These are phyloP conservation scores for Fusarium stilboides DNA, from an alignment of 2,329 filamentous ascomycete species.

Conservation along the genomic window DNA sequence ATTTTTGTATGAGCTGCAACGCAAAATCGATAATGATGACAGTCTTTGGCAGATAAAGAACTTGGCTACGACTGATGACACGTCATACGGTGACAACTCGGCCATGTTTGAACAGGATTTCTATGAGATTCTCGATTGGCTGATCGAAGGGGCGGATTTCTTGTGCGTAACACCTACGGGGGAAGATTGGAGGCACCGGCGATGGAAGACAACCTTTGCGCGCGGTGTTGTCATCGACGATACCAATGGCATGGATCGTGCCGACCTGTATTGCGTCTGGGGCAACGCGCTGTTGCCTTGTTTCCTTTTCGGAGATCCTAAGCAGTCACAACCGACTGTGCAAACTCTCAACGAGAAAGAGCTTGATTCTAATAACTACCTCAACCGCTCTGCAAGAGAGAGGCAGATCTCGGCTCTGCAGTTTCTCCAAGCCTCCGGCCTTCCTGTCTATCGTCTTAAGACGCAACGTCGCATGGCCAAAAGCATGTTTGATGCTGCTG, in stretches of 20 bases:
- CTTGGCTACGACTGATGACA: no score
- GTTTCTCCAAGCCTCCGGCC: not conserved
- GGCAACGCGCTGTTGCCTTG: constrained; percentile 44
- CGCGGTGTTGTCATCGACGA: constrained; percentile 41
- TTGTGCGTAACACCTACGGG: constrained; percentile 25
- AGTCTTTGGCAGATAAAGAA: no score
- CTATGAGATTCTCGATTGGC: not conserved
- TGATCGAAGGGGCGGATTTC: constrained; percentile 10
- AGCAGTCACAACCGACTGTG: constrained; percentile 30
- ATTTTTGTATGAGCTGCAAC: no score
- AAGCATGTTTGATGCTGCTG: constrained; percentile 35
- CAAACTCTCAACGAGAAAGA: not conserved
- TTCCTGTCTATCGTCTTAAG: constrained; percentile 36
- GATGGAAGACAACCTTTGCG: not conserved
- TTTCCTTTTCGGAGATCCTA: constrained; percentile 38
- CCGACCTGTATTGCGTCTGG: constrained; percentile 42
- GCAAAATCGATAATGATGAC: no score
- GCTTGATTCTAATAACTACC: not conserved
- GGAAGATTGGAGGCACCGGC: not conserved
- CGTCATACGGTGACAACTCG: no score
- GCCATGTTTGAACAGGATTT: no score
- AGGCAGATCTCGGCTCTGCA: constrained; percentile 22
- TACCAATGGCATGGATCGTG: constrained; percentile 38
- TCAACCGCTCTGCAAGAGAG: constrained; percentile 25
- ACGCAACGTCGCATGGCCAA: constrained; percentile 44